Evolutionary conservation across 2,329 filamentous ascomycete genomes (phyloP).

Genomic region (Parascedosporium putredinis): DNA sequence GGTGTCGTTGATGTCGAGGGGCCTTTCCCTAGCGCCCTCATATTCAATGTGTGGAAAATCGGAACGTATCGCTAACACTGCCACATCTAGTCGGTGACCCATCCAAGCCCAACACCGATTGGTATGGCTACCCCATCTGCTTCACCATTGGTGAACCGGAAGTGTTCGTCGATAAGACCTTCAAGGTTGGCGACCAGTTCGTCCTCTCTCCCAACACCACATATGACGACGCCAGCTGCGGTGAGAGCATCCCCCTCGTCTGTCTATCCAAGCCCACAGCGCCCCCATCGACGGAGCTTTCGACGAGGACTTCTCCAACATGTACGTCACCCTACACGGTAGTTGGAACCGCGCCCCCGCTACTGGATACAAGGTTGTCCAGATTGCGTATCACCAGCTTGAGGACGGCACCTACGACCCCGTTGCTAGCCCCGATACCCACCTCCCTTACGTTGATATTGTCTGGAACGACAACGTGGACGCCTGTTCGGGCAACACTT

Average conservation of each 20-base stretch:
- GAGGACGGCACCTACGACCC: slow-evolving; percentile 19
- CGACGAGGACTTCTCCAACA: slow-evolving; percentile 36
- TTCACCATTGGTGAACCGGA: slow-evolving; percentile 40
- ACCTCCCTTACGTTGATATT: slow-evolving; percentile 20
- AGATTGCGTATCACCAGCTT: slow-evolving; percentile 22
- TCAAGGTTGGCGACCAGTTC: slow-evolving; percentile 25
- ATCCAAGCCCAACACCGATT: slow-evolving; percentile 17
- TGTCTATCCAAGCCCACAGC: slow-evolving; percentile 48
- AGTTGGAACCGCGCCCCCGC: slow-evolving; percentile 37
- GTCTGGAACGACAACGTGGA: slow-evolving; percentile 22
- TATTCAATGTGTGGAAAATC: no score
- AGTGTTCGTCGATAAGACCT: slow-evolving; percentile 19
- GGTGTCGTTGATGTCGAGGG: no score
- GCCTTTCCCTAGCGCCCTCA: no score
- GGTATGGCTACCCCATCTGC: slow-evolving; percentile 53
- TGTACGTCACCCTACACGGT: slow-evolving; percentile 52
- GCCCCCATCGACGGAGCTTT: slow-evolving; percentile 53
- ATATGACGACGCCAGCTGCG: slow-evolving; percentile 26
- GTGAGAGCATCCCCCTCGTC: slow-evolving; percentile 26
- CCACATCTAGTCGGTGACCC: slow-evolving; percentile 18
- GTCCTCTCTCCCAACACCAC: slow-evolving; percentile 23
- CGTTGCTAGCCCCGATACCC: slow-evolving; percentile 19
- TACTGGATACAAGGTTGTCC: slow-evolving; percentile 27
- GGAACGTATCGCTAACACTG: slow-evolving; percentile 1
- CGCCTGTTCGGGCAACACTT: slow-evolving; percentile 17